Base-by-base conservation (phyloP, 2,329 filamentous ascomycete genomes). In the Trichoderma gracile region DNA sequence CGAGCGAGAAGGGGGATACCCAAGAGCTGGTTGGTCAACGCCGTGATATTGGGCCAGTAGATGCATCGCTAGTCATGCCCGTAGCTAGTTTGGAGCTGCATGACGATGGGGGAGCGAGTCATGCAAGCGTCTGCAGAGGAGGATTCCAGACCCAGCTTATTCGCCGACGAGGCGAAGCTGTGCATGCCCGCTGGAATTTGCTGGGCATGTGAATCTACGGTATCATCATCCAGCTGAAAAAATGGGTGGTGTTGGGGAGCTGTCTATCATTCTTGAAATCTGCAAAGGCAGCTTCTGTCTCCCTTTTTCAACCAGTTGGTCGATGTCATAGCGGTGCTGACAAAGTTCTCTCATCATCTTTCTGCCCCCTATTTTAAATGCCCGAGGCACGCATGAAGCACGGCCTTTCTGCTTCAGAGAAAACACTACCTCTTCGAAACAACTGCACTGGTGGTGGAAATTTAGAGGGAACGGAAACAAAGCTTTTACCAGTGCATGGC, bases 121-220 rank as follows among this genome's bases (percentile, higher is more conserved):
- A 52, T 60, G 38, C 57, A 52, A 30, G 38, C 46, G 9, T 21
- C 57, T 43, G 47, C 19, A 43, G 52, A 60, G 30, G 49, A 52
- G 17, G 57, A 8, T 38, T 19, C 46, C 25, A 12, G 33, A 52
- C n/a, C 25, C 40, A 17, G 21, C 33, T 5, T 21, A 60, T 60
- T 60, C 38, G 47, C 45, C 33, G 17, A 30, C 15, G 8, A 42
- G 23, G 23, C 12, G 17, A 38, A 47, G 45, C 30, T 60, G 46
- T 21, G 47, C 30, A 43, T 52, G 21, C 38, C 23, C 23, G 30
- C 25, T 25, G 15, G 21, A 30, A 2, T 50, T 50, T 42, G 2
- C 43, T 50, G 42, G 15, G 46, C 46, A 60, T 60, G 57, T 60
- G 46, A 60, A 60, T 15, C 19, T 25, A 25, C 25, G 5, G 25